Conservation (phyloP, 495 filamentous ascomycete species). For the Apodospora peruviana region DNA sequence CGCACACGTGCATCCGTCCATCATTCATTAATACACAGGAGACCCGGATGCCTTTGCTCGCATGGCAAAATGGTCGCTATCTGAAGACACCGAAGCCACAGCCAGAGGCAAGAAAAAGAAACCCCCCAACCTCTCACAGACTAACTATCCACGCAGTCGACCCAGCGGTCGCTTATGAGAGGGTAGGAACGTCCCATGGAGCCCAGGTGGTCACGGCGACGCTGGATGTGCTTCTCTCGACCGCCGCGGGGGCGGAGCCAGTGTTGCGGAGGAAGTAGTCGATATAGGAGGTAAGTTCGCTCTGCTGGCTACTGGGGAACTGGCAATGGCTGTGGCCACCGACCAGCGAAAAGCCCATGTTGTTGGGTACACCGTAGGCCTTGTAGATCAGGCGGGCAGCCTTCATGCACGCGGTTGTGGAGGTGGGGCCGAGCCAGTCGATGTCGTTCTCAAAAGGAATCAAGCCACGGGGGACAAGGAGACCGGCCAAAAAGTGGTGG, state of each 20-base stretch:
- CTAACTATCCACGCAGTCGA: no score
- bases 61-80: no score
- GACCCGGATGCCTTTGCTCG: no score
- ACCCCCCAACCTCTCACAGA: no score
- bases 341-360: conserved; percentile 51
- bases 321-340: conserved; percentile 50
- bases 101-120: no score
- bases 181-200: conserved; percentile 33
- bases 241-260: conserved; percentile 25
- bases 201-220: conserved; percentile 35
- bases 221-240: conserved; percentile 35
- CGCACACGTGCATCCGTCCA: background rate
- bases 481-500: conserved; percentile 46
- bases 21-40: conserved; percentile 3
- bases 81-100: no score
- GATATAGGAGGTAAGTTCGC: conserved; percentile 47
- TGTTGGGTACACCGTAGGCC: conserved; percentile 41
- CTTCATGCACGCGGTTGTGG: conserved; percentile 51
- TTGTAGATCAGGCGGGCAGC: conserved; percentile 47
- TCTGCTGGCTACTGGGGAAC: conserved; percentile 44
- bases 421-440: conserved; percentile 49
- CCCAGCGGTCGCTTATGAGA: conserved; percentile 22
- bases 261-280: conserved; percentile 36
- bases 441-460: conserved; percentile 50
- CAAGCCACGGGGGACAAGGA: conserved; percentile 44